These are phyloP conservation scores for Fusarium sp. DNA, from an alignment of 2,329 filamentous ascomycete genomes.

Conservation along the genomic window DNA sequence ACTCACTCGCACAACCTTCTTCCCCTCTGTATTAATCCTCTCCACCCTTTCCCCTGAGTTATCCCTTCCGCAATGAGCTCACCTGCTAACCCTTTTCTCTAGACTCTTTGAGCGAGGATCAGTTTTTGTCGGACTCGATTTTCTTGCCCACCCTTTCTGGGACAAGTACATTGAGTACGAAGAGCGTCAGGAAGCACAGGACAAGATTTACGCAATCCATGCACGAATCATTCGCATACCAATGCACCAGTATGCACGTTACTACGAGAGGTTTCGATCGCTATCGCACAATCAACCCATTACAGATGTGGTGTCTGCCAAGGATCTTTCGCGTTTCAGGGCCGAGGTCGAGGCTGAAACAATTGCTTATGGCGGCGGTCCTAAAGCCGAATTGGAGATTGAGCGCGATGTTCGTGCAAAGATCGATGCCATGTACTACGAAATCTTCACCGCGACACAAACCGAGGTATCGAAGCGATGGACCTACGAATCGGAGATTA, in stretches of 20 bases:
- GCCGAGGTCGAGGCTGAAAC: constrained; percentile 78
- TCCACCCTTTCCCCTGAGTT: constrained; percentile 52
- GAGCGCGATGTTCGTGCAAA: constrained; percentile 85
- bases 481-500: constrained; percentile 95
- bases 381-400: constrained; percentile 79
- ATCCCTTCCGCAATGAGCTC: constrained; percentile 40
- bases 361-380: constrained; percentile 60
- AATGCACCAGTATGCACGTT: constrained; percentile 94
- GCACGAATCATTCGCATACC: constrained; percentile 87
- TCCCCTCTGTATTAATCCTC: constrained; percentile 69
- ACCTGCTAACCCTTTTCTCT: constrained; percentile 47
- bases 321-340: constrained; percentile 75
- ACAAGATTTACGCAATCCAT: constrained; percentile 87
- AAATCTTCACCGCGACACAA: constrained; percentile 84
- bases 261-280: constrained; percentile 90
- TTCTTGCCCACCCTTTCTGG: constrained; percentile 96
- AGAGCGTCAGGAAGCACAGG: constrained; percentile 85
- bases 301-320: constrained; percentile 75
- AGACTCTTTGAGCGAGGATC: constrained; percentile 95
- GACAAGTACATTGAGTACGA: constrained; percentile 99
- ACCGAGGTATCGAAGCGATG: constrained; percentile 91
- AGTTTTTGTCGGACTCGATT: constrained; percentile 87
- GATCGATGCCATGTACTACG: constrained; percentile 83
- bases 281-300: constrained; percentile 80
- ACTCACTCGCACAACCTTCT: constrained; percentile 63